Evolutionary conservation across 2,329 filamentous ascomycete genomes (phyloP).

Genomic region (Aspergillus chevalieri): DNA sequence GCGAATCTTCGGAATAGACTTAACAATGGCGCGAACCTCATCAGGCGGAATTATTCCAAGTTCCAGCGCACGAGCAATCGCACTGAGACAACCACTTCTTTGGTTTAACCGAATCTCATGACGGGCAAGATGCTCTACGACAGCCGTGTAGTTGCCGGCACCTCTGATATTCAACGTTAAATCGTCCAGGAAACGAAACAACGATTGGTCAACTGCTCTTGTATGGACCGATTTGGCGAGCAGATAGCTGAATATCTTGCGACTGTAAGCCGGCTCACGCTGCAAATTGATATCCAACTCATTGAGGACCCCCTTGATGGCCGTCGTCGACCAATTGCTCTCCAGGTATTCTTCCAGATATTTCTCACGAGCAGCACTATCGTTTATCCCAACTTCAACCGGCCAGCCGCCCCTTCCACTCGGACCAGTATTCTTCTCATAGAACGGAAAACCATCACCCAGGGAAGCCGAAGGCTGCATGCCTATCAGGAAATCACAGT

Average conservation of each 20-base stretch:
- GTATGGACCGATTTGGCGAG: conserved; percentile 11
- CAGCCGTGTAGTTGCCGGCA: conserved; percentile 29
- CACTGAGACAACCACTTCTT: conserved; percentile 18
- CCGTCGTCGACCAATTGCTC: conserved; percentile 18
- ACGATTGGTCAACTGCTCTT: conserved; percentile 15
- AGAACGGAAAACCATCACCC: conserved; percentile 14
- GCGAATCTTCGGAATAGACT: conserved; percentile 16
- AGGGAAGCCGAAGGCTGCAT: conserved; percentile 11
- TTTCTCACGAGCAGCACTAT: conserved; percentile 5
- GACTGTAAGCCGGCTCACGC: conserved; percentile 30
- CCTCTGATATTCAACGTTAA: conserved; percentile 29
- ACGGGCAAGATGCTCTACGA: conserved; percentile 21
- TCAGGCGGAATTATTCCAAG: conserved; percentile 28
- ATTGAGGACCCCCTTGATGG: conserved; percentile 22
- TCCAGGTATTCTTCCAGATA: conserved; percentile 15
- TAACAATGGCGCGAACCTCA: conserved; percentile 29
- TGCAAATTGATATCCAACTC: conserved; percentile 27
- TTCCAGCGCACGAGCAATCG: conserved; percentile 25
- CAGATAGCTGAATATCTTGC: conserved; percentile 28
- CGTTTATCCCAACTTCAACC: neutral
- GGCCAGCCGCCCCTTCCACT: conserved; percentile 3
- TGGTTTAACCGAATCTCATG: conserved; percentile 11
- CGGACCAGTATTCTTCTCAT: conserved; percentile 13
- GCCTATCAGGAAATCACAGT: conserved; percentile 7
- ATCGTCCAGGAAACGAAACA: conserved; percentile 30